Conservation (phyloP, 768 basidiomycete genomes). For the Tylopilus felleus region DNA sequence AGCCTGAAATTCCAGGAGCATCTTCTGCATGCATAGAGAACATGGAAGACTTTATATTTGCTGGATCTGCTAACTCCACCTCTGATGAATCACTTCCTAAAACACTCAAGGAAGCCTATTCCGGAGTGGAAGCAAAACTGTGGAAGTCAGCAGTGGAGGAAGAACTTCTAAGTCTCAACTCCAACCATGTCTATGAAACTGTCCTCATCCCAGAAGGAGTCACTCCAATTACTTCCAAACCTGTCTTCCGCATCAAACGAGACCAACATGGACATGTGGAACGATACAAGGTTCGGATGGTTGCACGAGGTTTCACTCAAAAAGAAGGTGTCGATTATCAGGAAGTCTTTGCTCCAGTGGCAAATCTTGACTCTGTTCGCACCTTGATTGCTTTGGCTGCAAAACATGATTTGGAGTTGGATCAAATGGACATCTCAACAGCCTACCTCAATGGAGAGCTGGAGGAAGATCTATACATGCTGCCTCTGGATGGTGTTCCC, state of each 20-base stretch:
- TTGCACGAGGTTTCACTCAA: neutral
- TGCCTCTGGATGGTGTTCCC: neutral
- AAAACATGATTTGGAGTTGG: neutral
- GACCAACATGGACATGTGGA: neutral
- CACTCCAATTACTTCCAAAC: neutral
- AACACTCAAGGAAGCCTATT: too few species aligned
- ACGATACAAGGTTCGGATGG: neutral
- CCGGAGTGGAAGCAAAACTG: neutral
- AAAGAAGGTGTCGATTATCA: constrained; percentile 2
- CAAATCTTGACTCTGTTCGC: constrained; percentile 1
- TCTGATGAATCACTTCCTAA: too few species aligned
- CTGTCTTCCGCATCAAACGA: neutral
- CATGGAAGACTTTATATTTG: too few species aligned
- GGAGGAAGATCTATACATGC: constrained; percentile 24
- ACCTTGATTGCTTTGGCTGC: neutral
- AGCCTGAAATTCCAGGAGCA: too few species aligned
- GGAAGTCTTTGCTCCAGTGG: constrained; percentile 1
- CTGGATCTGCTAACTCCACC: too few species aligned
- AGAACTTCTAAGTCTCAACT: neutral
- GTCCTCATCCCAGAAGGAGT: neutral
- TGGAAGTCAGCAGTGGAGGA: neutral
- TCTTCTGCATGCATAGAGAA: too few species aligned
- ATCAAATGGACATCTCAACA: constrained; percentile 3
- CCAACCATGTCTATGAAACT: neutral
- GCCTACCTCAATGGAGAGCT: constrained; percentile 20